A percentile compares a stretch with the other conserved stretches of the same genome.
These are phyloP conservation scores for Heliosperma pusillum DNA, from an alignment of 148 eudicot genomes.

Conservation along the genomic window DNA sequence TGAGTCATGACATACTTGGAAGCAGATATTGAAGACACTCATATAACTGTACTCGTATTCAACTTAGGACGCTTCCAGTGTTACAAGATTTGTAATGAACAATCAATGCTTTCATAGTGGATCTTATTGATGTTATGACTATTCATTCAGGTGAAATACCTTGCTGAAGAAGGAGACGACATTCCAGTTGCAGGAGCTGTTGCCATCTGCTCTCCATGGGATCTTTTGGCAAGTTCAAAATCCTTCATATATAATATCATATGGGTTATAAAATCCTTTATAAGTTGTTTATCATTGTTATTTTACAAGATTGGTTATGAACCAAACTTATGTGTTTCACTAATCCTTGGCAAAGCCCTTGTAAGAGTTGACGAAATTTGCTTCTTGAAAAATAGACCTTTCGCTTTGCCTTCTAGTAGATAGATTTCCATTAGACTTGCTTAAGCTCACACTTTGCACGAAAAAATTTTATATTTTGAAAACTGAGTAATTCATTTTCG, in stretches of 20 bases:
- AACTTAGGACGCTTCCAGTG: background rate
- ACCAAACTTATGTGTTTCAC: background rate
- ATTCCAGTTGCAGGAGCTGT: slow-evolving; percentile 85
- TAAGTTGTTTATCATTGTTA: slow-evolving; percentile 7
- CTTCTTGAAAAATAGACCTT: background rate
- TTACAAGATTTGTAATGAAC: background rate
- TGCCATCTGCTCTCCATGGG: slow-evolving; percentile 95
- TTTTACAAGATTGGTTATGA: background rate
- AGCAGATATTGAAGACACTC: slow-evolving; percentile 6
- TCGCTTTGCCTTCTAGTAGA: background rate
- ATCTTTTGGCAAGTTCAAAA: slow-evolving; percentile 71
- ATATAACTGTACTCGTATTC: background rate
- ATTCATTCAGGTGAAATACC: slow-evolving; percentile 69
- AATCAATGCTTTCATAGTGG: background rate
- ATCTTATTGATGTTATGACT: background rate
- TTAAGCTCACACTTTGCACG: background rate
- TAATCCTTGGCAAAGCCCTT: background rate
- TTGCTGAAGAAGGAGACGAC: slow-evolving; percentile 89
- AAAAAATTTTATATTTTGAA: background rate
- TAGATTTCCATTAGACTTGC: background rate
- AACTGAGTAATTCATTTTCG: background rate
- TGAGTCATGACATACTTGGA: background rate
- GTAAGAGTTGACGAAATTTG: slow-evolving; percentile 2
- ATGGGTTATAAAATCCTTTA: background rate
- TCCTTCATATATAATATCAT: background rate